Conservation (phyloP, 208 protist genomes). For the Leishmania major region DNA sequence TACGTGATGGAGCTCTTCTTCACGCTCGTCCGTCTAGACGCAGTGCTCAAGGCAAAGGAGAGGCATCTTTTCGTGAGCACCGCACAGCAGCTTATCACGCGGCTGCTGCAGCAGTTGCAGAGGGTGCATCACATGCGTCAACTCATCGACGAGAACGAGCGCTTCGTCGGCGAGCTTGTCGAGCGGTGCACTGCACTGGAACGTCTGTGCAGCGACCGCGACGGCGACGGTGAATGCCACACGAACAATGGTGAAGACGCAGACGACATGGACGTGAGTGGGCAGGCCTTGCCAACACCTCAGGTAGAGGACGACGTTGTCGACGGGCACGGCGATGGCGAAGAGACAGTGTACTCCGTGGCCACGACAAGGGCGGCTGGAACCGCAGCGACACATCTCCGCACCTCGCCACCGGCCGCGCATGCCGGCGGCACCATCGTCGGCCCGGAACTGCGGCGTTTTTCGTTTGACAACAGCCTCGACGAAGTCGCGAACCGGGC, state of each 20-base stretch:
- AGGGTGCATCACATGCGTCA: constrained; percentile 37
- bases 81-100: constrained; percentile 57
- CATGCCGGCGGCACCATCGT: constrained; percentile 9
- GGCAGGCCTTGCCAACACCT: neutral
- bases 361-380: neutral
- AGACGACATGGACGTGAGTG: constrained; percentile 4
- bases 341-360: neutral
- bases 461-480: constrained; percentile 27
- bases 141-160: constrained; percentile 42
- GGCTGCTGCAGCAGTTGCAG: constrained; percentile 46
- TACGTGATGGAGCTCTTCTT: constrained; percentile 83
- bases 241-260: constrained; percentile 9
- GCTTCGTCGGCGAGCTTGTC: constrained; percentile 44
- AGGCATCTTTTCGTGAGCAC: constrained; percentile 70
- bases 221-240: constrained; percentile 5
- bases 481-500: constrained; percentile 9
- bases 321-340: neutral
- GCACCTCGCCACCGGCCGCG: neutral
- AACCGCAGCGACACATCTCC: neutral
- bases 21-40: constrained; percentile 71
- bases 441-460: neutral
- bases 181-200: constrained; percentile 44
- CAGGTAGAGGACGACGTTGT: neutral
- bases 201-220: constrained; percentile 11
- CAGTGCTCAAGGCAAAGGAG: constrained; percentile 65